These are phyloP conservation scores for Rauvolfia tetraphylla DNA, from an alignment of 257 asterid genomes.

Conservation along the genomic window DNA sequence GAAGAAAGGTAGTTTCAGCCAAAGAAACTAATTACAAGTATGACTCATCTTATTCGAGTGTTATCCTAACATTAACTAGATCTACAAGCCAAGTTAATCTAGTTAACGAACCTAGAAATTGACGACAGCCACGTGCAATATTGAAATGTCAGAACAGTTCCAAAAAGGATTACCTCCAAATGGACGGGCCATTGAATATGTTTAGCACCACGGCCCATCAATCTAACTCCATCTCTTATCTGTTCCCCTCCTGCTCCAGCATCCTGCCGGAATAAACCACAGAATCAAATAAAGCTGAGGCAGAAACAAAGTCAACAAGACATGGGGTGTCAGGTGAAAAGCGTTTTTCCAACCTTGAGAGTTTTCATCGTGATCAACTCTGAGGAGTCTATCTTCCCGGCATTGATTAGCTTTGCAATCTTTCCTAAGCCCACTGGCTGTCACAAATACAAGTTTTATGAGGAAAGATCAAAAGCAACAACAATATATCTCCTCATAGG, in stretches of 20 bases:
- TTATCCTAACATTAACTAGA: background rate
- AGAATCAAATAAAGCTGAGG: constrained; percentile 17
- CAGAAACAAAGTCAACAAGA: background rate
- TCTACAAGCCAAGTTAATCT: background rate
- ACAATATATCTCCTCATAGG: background rate
- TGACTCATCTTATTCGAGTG: background rate
- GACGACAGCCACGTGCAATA: background rate
- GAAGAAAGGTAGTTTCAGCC: background rate
- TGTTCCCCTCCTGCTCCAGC: constrained; percentile 87
- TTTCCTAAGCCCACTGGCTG: constrained; percentile 98
- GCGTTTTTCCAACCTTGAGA: constrained; percentile 64
- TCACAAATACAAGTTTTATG: constrained; percentile 10
- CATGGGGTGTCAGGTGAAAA: too few relatives aligned
- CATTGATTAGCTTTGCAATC: constrained; percentile 86
- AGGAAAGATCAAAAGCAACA: background rate
- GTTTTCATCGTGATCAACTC: constrained; percentile 94
- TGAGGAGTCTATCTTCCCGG: constrained; percentile 93
- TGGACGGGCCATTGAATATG: constrained; percentile 86
- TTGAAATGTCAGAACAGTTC: too few relatives aligned
- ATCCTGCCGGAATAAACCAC: constrained; percentile 50
- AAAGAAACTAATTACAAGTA: background rate
- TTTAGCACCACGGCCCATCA: constrained; percentile 91
- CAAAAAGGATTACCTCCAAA: constrained; percentile 56
- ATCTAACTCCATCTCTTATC: constrained; percentile 80
- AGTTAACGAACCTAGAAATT: background rate